Evolutionary conservation across 176 grass and related monocot genomes (phyloP).

Genomic region (Zoysia pacifica): DNA sequence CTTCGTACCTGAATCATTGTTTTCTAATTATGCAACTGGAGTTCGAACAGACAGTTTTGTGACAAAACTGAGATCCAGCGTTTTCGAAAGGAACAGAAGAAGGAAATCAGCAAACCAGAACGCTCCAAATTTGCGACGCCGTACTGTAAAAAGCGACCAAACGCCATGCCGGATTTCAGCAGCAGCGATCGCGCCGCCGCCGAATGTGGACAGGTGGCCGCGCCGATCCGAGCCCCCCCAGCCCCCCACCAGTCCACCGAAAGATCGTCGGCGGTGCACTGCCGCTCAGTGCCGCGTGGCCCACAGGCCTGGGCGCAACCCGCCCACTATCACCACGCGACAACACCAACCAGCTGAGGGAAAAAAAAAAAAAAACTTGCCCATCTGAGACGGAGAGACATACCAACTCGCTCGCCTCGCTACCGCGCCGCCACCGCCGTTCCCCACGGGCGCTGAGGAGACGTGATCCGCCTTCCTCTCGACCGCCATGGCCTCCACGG

Average conservation of each 20-base stretch:
- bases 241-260: not conserved
- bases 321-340: not conserved
- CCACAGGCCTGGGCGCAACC: too few relatives aligned
- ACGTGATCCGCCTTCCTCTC: not conserved
- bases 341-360: not conserved
- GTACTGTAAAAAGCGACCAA: not conserved
- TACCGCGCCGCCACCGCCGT: conserved; percentile 16
- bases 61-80: conserved; percentile 1
- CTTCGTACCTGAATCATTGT: not conserved
- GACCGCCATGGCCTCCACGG: conserved; percentile 67
- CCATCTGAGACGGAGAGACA: not conserved
- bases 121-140: not conserved
- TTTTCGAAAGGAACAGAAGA: conserved; percentile 24
- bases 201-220: conserved; percentile 30
- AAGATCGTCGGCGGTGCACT: too few relatives aligned
- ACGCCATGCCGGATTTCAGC: not conserved
- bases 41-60: not conserved
- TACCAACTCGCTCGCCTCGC: not conserved
- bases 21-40: not conserved
- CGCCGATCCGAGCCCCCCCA: not conserved
- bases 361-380: too few relatives aligned
- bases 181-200: not conserved
- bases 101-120: not conserved
- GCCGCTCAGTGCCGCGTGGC: too few relatives aligned
- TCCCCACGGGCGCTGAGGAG: not conserved